These are phyloP conservation scores for Rhodomyrtus psidioides DNA, from an alignment of 441 rosid genomes.

Conservation along the genomic window DNA sequence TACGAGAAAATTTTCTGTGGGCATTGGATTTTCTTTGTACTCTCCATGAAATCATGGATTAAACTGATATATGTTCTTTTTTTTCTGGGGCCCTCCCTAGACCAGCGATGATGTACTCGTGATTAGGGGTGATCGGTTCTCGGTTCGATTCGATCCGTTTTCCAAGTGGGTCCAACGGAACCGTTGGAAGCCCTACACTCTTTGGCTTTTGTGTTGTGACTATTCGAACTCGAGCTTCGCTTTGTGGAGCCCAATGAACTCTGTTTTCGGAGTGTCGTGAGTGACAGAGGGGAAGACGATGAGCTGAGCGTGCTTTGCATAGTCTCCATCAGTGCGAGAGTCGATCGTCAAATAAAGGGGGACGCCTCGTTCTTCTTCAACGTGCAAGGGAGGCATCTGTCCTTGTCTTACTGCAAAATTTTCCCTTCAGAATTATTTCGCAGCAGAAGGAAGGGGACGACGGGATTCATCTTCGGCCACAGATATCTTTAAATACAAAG, in stretches of 20 bases:
- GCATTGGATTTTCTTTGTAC: neutral
- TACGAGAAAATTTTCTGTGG: neutral
- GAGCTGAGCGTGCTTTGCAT: neutral
- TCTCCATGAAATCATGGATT: neutral
- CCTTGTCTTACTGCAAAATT: neutral
- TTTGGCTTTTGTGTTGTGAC: neutral
- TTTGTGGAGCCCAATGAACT: neutral
- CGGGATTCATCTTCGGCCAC: neutral
- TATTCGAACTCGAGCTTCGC: neutral
- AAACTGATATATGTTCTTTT: neutral
- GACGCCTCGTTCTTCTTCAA: neutral
- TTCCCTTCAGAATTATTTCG: neutral
- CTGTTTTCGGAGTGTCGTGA: neutral
- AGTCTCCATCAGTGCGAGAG: neutral
- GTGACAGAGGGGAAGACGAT: neutral
- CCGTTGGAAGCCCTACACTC: neutral
- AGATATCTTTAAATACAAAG: too few species aligned
- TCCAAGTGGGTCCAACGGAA: too few species aligned
- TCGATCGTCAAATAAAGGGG: neutral
- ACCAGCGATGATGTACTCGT: too few species aligned
- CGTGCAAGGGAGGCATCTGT: neutral
- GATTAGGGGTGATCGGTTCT: too few species aligned
- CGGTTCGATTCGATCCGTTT: too few species aligned
- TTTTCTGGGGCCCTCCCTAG: too few species aligned
- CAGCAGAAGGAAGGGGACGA: neutral